phyloP scores from a whole-genome alignment of 768 basidiomycete species.

The Collybia sordida region DNA sequence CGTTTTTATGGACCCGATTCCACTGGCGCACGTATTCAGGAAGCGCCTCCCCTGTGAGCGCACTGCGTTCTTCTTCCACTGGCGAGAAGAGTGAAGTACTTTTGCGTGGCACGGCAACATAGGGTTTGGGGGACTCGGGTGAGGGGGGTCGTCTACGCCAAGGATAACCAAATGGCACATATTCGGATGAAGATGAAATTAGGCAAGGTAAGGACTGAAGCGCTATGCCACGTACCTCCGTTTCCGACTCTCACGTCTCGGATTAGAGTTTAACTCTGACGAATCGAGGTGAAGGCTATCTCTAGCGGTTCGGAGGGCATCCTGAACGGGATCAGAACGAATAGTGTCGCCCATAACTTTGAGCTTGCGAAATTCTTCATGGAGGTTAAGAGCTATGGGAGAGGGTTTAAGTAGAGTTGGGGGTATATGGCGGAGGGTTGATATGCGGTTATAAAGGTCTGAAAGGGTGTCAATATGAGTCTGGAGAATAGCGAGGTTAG shows the following conservation, averaged over 20 bases:
- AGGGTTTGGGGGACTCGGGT: slow-evolving; percentile 63
- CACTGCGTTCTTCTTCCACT: slow-evolving; percentile 30
- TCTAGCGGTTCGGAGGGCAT: slow-evolving; percentile 53
- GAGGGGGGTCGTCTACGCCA: slow-evolving; percentile 45
- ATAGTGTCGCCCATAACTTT: slow-evolving; percentile 47
- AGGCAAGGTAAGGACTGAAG: neutral
- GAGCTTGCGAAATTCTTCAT: slow-evolving; percentile 44
- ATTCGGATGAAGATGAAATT: neutral
- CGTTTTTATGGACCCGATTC: slow-evolving; percentile 42
- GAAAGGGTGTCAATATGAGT: slow-evolving; percentile 46
- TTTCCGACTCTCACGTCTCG: slow-evolving; percentile 52
- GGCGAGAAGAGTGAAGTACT: slow-evolving; percentile 42
- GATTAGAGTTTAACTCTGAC: slow-evolving; percentile 43
- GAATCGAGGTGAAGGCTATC: slow-evolving; percentile 55
- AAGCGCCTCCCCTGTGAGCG: slow-evolving; percentile 46
- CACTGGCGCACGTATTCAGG: slow-evolving; percentile 56
- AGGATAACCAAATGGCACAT: neutral
- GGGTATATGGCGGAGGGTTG: slow-evolving; percentile 46
- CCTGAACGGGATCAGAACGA: slow-evolving; percentile 53
- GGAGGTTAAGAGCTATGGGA: slow-evolving; percentile 15
- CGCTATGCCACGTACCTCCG: slow-evolving; percentile 45
- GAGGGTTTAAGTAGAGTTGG: slow-evolving; percentile 41
- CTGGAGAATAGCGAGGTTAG: slow-evolving; percentile 28
- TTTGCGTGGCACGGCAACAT: slow-evolving; percentile 41
- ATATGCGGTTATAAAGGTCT: slow-evolving; percentile 43